These are phyloP conservation scores for Yamadazyma sp. DNA, from an alignment of 805 yeast species.

Conservation along the genomic window DNA sequence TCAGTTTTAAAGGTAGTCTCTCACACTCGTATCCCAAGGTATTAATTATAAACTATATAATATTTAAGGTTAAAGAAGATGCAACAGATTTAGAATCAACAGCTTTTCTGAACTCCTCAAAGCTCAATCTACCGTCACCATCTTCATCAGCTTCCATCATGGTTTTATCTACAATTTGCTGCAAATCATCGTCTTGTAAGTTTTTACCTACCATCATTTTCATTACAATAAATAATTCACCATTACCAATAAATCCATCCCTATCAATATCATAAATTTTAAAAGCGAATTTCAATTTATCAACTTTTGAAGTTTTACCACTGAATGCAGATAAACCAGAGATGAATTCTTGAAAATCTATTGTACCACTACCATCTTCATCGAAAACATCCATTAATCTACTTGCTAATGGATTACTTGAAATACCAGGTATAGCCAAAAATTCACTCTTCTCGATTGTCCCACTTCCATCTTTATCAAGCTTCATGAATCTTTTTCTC, in stretches of 20 bases:
- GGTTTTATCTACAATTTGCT: constrained; percentile 95
- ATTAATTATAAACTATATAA: no score
- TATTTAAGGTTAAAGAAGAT: constrained; percentile 53
- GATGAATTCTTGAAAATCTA: constrained; percentile 94
- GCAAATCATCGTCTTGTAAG: constrained; percentile 80
- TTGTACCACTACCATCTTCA: constrained; percentile 86
- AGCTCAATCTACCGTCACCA: constrained; percentile 81
- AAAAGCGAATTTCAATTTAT: constrained; percentile 85
- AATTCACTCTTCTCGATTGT: constrained; percentile 89
- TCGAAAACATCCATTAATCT: constrained; percentile 94
- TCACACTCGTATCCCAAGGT: no score
- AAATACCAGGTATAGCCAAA: constrained; percentile 87
- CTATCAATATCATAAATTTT: constrained; percentile 92
- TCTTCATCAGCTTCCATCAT: constrained; percentile 89
- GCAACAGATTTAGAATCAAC: constrained; percentile 59
- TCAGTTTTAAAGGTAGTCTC: background rate
- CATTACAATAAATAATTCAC: constrained; percentile 86
- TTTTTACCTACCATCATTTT: constrained; percentile 97
- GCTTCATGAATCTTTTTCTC: constrained; percentile 89
- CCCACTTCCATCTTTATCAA: constrained; percentile 91
- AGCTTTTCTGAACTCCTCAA: constrained; percentile 80
- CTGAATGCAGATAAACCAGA: constrained; percentile 84
- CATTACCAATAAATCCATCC: constrained; percentile 93
- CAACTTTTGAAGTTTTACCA: constrained; percentile 74
- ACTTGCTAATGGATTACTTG: constrained; percentile 83